Conservation (phyloP, 805 yeast genomes). For the Saccharomycopsis capsularis region DNA sequence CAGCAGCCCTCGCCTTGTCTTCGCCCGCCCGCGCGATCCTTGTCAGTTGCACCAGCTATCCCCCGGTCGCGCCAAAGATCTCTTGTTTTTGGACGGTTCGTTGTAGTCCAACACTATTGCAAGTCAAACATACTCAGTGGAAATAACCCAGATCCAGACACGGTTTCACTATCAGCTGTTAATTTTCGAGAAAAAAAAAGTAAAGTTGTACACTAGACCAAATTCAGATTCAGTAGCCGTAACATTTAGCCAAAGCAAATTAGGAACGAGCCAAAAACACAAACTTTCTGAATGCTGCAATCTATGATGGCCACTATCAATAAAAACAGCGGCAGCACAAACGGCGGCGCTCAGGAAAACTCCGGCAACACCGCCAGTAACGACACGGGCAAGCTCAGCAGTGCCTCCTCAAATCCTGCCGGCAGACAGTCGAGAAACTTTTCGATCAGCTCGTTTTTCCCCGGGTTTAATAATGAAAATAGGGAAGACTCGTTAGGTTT, state of each 20-base stretch:
- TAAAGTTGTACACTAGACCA: neutral
- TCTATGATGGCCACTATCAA: slow-evolving; percentile 1
- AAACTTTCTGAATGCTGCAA: neutral
- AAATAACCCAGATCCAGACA: neutral
- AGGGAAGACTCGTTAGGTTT: slow-evolving; percentile 7
- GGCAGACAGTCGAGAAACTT: slow-evolving; percentile 13
- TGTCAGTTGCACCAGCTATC: neutral
- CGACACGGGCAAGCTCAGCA: neutral
- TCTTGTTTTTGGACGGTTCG: no score
- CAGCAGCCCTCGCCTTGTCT: neutral
- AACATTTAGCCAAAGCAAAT: no score
- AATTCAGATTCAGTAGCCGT: neutral
- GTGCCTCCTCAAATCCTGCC: slow-evolving; percentile 2
- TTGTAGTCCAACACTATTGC: no score
- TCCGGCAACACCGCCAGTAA: neutral
- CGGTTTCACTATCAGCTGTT: neutral
- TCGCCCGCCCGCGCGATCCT: neutral
- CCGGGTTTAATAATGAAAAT: slow-evolving; percentile 1
- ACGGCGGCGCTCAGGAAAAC: neutral
- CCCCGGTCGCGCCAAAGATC: no score
- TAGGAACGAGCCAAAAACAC: no score
- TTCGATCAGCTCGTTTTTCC: slow-evolving; percentile 9
- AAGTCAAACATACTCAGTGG: no score
- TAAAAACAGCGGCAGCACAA: neutral
- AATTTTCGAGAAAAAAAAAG: neutral